phyloP scores from a whole-genome alignment of 495 filamentous ascomycete species.

The Chaetomium fimeti region DNA sequence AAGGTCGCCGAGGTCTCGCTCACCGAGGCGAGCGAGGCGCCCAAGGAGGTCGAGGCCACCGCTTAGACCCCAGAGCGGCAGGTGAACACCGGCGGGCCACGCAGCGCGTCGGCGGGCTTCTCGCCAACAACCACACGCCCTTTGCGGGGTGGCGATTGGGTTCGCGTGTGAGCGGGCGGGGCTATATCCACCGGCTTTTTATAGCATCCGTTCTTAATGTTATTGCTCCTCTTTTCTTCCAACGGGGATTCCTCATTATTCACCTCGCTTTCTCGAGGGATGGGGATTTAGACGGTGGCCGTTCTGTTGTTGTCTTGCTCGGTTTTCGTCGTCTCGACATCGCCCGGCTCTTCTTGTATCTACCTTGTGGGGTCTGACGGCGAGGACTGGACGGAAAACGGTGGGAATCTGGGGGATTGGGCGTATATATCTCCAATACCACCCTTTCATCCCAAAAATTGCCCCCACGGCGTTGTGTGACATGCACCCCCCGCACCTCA shows the following conservation, averaged over 20 bases:
- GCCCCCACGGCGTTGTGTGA: not conserved
- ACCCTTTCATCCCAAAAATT: not conserved
- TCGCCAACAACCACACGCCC: not conserved
- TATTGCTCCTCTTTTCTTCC: not conserved
- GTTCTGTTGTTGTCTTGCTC: not conserved
- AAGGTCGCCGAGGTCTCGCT: conserved; percentile 6
- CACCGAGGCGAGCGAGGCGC: conserved; percentile 5
- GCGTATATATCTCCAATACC: not conserved
- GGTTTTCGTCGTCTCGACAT: not conserved
- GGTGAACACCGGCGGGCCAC: not conserved
- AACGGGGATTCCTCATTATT: not conserved
- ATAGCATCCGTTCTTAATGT: conserved; percentile 4
- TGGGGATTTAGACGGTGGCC: not conserved
- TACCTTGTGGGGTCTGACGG: not conserved
- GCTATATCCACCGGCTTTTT: not conserved
- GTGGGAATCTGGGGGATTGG: not conserved
- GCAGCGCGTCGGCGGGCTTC: not conserved
- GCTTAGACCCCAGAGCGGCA: conserved; percentile 2
- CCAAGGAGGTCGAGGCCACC: conserved; percentile 17
- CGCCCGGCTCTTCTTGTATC: not conserved
- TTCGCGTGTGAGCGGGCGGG: not conserved
- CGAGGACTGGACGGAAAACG: not conserved
- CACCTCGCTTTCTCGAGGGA: not conserved
- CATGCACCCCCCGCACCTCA: not conserved
- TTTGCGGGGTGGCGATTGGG: not conserved